Conservation (phyloP, 768 basidiomycete genomes). For the Phanerochaete sordida region DNA sequence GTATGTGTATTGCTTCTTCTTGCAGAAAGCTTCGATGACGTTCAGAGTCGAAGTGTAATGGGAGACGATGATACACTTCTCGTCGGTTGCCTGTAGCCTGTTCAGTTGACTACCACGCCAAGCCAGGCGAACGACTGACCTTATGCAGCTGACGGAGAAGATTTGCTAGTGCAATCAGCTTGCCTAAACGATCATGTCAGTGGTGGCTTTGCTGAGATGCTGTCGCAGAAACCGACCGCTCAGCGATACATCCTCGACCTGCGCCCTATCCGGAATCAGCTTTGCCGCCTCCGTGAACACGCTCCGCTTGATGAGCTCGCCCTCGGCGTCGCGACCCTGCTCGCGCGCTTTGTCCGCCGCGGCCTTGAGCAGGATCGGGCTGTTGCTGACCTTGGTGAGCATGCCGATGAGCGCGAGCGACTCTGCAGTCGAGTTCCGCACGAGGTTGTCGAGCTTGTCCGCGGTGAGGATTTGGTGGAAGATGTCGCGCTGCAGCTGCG, state of each 20-base stretch:
- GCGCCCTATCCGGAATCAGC: constrained; percentile 55
- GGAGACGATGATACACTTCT: constrained; percentile 96
- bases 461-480: constrained; percentile 74
- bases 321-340: constrained; percentile 27
- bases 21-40: constrained; percentile 84
- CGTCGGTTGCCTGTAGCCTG: constrained; percentile 60
- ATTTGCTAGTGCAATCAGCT: constrained; percentile 62
- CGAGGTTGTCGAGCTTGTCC: constrained; percentile 63
- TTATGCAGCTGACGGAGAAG: constrained; percentile 59
- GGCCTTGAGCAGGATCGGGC: constrained; percentile 83
- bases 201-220: no score
- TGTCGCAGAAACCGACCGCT: constrained; percentile 69
- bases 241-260: constrained; percentile 67
- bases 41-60: constrained; percentile 95
- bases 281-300: constrained; percentile 58
- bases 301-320: constrained; percentile 39
- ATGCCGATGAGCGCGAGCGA: constrained; percentile 77
- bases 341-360: constrained; percentile 59
- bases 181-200: constrained; percentile 45
- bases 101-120: neutral
- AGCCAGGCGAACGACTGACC: constrained; percentile 31
- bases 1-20: constrained; percentile 69
- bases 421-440: constrained; percentile 69
- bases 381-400: constrained; percentile 90
- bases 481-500: constrained; percentile 75